Conservation (phyloP, 805 yeast species). For the Zygosaccharomyces siamensis region DNA sequence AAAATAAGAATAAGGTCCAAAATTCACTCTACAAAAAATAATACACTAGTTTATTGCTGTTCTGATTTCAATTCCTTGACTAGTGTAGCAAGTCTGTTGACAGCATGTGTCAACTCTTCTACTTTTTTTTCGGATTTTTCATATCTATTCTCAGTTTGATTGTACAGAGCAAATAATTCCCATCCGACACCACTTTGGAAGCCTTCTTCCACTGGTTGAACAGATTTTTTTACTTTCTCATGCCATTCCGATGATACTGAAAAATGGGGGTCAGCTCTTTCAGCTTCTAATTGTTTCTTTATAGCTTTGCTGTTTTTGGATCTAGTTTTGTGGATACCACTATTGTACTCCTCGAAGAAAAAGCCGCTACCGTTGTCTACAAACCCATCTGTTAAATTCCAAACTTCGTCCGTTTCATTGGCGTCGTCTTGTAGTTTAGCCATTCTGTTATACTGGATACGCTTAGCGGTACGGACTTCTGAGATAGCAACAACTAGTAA, state of each 20-base stretch:
- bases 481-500: constrained; percentile 54
- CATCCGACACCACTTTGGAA: constrained; percentile 52
- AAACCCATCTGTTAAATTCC: constrained; percentile 81
- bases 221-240: constrained; percentile 40
- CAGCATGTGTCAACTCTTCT: constrained; percentile 15
- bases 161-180: constrained; percentile 55
- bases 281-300: constrained; percentile 56
- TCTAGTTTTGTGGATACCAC: constrained; percentile 34
- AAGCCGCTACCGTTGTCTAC: constrained; percentile 35
- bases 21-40: neutral
- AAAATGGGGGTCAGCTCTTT: constrained; percentile 64
- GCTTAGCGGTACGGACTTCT: constrained; percentile 62
- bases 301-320: constrained; percentile 33
- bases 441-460: constrained; percentile 66
- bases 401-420: constrained; percentile 68
- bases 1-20: neutral
- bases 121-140: constrained; percentile 15
- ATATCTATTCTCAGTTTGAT: constrained; percentile 41
- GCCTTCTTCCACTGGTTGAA: constrained; percentile 59
- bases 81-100: constrained; percentile 15
- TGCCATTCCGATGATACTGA: constrained; percentile 51
- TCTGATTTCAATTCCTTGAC: constrained; percentile 19
- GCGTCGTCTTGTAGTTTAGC: constrained; percentile 69
- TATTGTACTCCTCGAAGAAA: constrained; percentile 23
- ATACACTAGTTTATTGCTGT: constrained; percentile 1